Evolutionary conservation across 2,329 filamentous ascomycete species (phyloP).

Genomic region (Colletotrichum lindemuthianum): DNA sequence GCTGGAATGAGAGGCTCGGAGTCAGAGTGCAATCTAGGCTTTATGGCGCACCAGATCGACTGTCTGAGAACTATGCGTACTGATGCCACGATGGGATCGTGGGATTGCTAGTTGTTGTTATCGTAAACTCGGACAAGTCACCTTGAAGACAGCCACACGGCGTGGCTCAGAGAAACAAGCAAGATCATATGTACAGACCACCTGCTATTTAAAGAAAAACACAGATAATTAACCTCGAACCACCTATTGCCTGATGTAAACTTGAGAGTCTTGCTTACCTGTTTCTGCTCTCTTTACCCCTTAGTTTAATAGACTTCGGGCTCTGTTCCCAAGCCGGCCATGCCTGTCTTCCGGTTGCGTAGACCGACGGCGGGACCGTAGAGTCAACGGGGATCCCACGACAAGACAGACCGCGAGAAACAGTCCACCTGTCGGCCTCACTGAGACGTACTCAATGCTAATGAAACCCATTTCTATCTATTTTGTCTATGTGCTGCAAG

Average conservation of each 20-base stretch:
- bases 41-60: too few relatives aligned
- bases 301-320: constrained; percentile 15
- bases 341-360: constrained; percentile 9
- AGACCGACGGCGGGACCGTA: constrained; percentile 3
- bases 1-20: too few relatives aligned
- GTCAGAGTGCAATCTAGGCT: too few relatives aligned
- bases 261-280: not conserved
- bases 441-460: not conserved
- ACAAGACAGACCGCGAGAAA: constrained; percentile 2
- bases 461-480: not conserved
- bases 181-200: too few relatives aligned
- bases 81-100: too few relatives aligned
- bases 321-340: constrained; percentile 5
- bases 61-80: too few relatives aligned
- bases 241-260: not conserved
- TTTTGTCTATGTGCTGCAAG: not conserved
- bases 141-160: too few relatives aligned
- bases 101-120: too few relatives aligned
- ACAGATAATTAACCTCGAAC: not conserved
- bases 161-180: too few relatives aligned
- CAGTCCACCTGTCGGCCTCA: constrained; percentile 9
- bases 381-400: constrained; percentile 14
- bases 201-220: not conserved
- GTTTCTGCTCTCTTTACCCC: constrained; percentile 5
- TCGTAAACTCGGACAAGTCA: too few relatives aligned